These are phyloP conservation scores for Patellifolia procumbens DNA, from an alignment of 179 eudicot genomes.

Conservation along the genomic window DNA sequence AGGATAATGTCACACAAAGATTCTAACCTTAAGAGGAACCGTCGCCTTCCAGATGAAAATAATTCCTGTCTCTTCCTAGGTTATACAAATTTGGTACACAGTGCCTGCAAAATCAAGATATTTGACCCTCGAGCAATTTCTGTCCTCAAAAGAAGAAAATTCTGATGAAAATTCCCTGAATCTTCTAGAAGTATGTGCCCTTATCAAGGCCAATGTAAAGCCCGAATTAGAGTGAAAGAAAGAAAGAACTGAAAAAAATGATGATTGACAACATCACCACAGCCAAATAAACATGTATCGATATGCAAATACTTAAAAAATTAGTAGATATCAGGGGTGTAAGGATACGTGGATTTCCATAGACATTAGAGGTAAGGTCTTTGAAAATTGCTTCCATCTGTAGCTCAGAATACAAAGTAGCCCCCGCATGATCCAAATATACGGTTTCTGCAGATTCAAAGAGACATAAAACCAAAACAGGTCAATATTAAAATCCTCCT, in stretches of 20 bases:
- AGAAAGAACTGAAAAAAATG: neutral
- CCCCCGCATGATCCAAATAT: conserved; percentile 97
- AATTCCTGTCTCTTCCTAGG: too few relatives aligned
- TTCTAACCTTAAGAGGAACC: too few relatives aligned
- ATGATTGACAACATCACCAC: neutral
- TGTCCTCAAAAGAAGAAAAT: neutral
- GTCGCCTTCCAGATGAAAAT: too few relatives aligned
- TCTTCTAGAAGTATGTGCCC: too few relatives aligned
- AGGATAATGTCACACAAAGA: too few relatives aligned
- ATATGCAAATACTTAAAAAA: neutral
- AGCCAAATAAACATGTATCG: neutral
- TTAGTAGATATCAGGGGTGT: too few relatives aligned
- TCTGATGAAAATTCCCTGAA: neutral
- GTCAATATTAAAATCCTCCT: neutral
- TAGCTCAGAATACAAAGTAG: conserved; percentile 84
- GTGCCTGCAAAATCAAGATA: neutral
- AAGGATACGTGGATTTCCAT: conserved; percentile 95
- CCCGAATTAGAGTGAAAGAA: neutral
- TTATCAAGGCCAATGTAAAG: neutral
- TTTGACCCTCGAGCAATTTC: neutral
- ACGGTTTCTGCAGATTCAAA: conserved; percentile 50
- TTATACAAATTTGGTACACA: too few relatives aligned
- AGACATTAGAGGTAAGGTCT: conserved; percentile 69
- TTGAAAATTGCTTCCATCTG: conserved; percentile 86
- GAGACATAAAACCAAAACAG: neutral